A percentile compares a stretch with the other conserved stretches of the same genome.
Conservation (phyloP, 345 rosid genomes). For the Fremontodendron californicum region DNA sequence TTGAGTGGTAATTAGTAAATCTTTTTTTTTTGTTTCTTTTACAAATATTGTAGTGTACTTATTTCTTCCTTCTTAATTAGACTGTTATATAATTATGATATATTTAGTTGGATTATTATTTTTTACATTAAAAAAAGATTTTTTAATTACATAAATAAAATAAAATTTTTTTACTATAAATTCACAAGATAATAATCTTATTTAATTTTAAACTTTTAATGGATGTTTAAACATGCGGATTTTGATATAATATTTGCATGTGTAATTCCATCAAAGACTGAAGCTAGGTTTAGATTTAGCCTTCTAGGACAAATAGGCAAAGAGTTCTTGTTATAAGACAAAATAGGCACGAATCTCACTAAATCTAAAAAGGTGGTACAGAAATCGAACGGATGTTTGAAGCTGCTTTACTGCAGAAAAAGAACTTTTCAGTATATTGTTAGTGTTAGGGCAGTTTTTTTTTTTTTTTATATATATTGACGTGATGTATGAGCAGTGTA, state of each 20-base stretch:
- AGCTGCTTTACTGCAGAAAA: not conserved
- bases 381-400: conserved; percentile 20
- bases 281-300: not conserved
- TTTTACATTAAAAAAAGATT: too few relatives aligned
- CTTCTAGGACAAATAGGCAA: not conserved
- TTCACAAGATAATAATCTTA: too few relatives aligned
- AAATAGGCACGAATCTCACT: conserved; percentile 11
- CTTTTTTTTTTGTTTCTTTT: too few relatives aligned
- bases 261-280: not conserved
- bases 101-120: too few relatives aligned
- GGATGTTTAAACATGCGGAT: not conserved
- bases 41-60: too few relatives aligned
- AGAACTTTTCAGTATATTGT: not conserved
- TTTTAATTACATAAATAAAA: too few relatives aligned
- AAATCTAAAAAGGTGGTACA: not conserved
- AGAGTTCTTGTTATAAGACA: not conserved
- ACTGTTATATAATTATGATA: too few relatives aligned
- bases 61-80: too few relatives aligned
- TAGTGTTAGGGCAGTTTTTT: not conserved
- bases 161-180: too few relatives aligned
- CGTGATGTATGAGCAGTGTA: not conserved
- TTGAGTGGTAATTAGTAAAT: too few relatives aligned
- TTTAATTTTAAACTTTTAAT: too few relatives aligned
- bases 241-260: not conserved
- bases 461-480: not conserved